Base-by-base conservation (phyloP, 257 asterid genomes). In the Nemophila menziesii region DNA sequence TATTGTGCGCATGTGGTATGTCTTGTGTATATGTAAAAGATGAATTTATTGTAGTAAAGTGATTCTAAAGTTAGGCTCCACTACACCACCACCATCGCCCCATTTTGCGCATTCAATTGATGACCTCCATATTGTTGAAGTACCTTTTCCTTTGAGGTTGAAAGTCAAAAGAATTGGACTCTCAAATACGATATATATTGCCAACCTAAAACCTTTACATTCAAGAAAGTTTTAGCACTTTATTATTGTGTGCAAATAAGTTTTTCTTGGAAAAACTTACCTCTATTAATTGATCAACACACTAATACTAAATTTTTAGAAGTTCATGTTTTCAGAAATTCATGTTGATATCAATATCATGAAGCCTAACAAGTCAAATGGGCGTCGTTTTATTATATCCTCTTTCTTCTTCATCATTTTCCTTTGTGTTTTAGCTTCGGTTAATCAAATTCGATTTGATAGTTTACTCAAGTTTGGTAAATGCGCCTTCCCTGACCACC, bases 391-490 rank as follows among this genome's bases (percentile, higher is more conserved):
- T 77, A 54, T 77, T 49, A 13, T 70, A 2, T 51, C 74, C 11
- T 77, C 72, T 20, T 65, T 86, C 81, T 54, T 55, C 72, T 64
- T 74, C 80, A 62, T 82, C 7, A 15, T 62, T 33, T 72, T 79
- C 68, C 92, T 86, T 22, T 79, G 87, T 51, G 23, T 71, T 53
- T 38, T 86, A 29, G 93, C 93, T 37, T 72, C 79, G 7, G 46
- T 86, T 59, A 86, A 77, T 12, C 80, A 79, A 66, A 26, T 82
- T n/a, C 76, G 77, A 5, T 71, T 70, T 33, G 73, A 71, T 2
- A 58, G 69, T 8, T 48, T 26, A 17, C 33, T 72, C 1, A 79
- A 68, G 26, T 68, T 86, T 0, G 56, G 82, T 11, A 63, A 23
- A 58, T 74, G 87, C 29, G 80, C 86, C 19, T 52, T 74, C 11